phyloP scores from a whole-genome alignment of 2,329 filamentous ascomycete genomes.

The Fusarium redolens region DNA sequence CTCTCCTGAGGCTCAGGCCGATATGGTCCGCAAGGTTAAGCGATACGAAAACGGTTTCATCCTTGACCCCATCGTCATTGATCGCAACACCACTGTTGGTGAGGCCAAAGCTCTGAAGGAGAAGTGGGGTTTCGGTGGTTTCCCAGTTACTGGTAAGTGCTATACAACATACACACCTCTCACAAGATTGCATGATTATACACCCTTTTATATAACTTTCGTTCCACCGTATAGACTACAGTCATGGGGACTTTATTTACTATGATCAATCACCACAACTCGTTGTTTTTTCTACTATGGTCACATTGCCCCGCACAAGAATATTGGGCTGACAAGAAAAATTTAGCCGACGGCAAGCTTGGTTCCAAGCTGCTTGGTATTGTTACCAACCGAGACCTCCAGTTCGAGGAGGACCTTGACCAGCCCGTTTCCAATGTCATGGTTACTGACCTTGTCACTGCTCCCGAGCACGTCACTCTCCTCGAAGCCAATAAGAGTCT shows the following conservation, averaged over 20 bases:
- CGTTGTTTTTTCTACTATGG: constrained; percentile 14
- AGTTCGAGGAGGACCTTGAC: constrained; percentile 84
- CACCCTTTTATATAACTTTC: constrained; percentile 95
- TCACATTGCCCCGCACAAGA: constrained; percentile 22
- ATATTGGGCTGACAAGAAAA: constrained; percentile 38
- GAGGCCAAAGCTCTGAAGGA: constrained; percentile 94
- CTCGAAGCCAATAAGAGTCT: constrained; percentile 92
- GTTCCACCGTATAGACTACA: constrained; percentile 96
- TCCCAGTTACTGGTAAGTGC: constrained; percentile 94
- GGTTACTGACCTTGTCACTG: constrained; percentile 94
- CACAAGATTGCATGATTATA: constrained; percentile 77
- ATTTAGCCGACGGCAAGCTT: constrained; percentile 87
- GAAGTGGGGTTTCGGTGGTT: constrained; percentile 98
- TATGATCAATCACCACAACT: constrained; percentile 48
- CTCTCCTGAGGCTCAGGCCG: constrained; percentile 94
- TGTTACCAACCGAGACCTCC: constrained; percentile 96
- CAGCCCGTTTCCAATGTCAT: constrained; percentile 89
- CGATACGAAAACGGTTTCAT: constrained; percentile 99
- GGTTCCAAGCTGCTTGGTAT: constrained; percentile 97
- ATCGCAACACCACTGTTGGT: constrained; percentile 85
- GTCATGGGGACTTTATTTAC: constrained; percentile 78
- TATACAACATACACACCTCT: constrained; percentile 7
- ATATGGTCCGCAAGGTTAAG: constrained; percentile 99
- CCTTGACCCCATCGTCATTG: constrained; percentile 92
- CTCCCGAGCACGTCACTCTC: constrained; percentile 82